Evolutionary conservation across 805 yeast genomes (phyloP).

Genomic region (Wickerhamomyces kurtzmanii): DNA sequence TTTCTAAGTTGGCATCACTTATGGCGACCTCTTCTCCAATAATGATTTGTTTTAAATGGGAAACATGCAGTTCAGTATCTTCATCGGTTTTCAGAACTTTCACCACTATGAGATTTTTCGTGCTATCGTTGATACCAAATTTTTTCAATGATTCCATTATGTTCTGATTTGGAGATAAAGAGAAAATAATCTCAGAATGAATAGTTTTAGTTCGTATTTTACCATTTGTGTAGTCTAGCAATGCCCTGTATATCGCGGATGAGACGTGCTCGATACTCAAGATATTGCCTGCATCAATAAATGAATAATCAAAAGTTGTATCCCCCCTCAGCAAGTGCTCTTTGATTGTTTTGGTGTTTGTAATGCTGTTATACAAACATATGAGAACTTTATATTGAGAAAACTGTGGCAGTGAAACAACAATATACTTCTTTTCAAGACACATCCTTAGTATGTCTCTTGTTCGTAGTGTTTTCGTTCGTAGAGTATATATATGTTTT

Average conservation of each 20-base stretch:
- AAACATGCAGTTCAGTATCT: slow-evolving; percentile 6
- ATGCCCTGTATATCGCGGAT: slow-evolving; percentile 50
- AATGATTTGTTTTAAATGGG: slow-evolving; percentile 14
- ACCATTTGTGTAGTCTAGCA: slow-evolving; percentile 37
- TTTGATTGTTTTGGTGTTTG: slow-evolving; percentile 34
- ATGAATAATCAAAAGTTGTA: slow-evolving; percentile 46
- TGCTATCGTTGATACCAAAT: slow-evolving; percentile 55
- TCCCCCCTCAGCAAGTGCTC: slow-evolving; percentile 33
- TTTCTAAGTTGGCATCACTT: slow-evolving; percentile 19
- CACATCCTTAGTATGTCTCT: too few relatives aligned
- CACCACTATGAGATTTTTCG: slow-evolving; percentile 38
- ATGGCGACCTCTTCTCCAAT: slow-evolving; percentile 25
- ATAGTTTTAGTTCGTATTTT: slow-evolving; percentile 51
- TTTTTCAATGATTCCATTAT: slow-evolving; percentile 58
- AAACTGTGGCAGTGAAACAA: slow-evolving; percentile 44
- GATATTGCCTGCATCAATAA: slow-evolving; percentile 50
- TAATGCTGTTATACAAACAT: slow-evolving; percentile 35
- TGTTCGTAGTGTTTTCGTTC: slow-evolving; percentile 2
- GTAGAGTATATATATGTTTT: not conserved
- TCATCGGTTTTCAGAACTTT: slow-evolving; percentile 26
- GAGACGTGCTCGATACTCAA: slow-evolving; percentile 53
- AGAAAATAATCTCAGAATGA: slow-evolving; percentile 64
- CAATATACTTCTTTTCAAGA: too few relatives aligned
- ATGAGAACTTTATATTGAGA: slow-evolving; percentile 25
- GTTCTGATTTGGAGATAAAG: slow-evolving; percentile 61